Percentiles rank a stretch among this genome's conserved stretches.
Evolutionary conservation across 1,284 basidiomycete genomes (phyloP).

Genomic region (Moniliella sp.): DNA sequence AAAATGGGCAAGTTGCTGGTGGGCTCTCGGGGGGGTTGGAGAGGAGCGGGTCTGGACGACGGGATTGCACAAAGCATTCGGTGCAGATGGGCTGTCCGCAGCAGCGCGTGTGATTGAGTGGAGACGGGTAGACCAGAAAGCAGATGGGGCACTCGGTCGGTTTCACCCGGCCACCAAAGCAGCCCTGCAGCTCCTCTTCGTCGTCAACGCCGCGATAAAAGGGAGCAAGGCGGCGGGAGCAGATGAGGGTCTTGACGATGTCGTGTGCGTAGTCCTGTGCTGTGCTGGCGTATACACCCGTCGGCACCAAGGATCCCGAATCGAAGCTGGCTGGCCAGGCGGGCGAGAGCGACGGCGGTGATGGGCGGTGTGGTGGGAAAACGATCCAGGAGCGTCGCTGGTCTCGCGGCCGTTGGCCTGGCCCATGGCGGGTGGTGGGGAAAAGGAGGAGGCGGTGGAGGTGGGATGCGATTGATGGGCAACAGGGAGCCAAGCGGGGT

Average conservation of each 20-base stretch:
- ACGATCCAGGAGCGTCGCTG: too few relatives aligned
- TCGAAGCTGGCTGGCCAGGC: slow-evolving; percentile 26
- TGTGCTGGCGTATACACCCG: slow-evolving; percentile 56
- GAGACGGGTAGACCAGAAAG: slow-evolving; percentile 44
- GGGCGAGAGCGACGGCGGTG: too few relatives aligned
- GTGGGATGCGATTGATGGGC: too few relatives aligned
- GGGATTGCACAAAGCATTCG: slow-evolving; percentile 97
- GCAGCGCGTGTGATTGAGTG: slow-evolving; percentile 73
- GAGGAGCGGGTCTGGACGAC: slow-evolving; percentile 57
- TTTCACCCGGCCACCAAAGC: slow-evolving; percentile 45
- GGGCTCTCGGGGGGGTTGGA: slow-evolving; percentile 17
- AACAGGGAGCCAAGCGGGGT: too few relatives aligned
- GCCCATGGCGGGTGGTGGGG: too few relatives aligned
- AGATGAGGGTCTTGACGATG: slow-evolving; percentile 63
- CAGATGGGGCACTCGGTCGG: slow-evolving; percentile 89
- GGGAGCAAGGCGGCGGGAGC: slow-evolving; percentile 67
- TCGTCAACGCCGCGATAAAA: slow-evolving; percentile 90
- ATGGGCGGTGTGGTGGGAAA: too few relatives aligned
- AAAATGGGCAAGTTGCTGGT: slow-evolving; percentile 73
- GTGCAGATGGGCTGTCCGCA: slow-evolving; percentile 96
- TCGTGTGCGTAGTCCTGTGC: slow-evolving; percentile 77
- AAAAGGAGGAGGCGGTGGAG: too few relatives aligned
- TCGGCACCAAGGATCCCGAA: slow-evolving; percentile 56
- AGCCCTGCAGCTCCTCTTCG: slow-evolving; percentile 63
- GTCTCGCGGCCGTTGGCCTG: too few relatives aligned